These are phyloP conservation scores for Spathaspora arborariae DNA, from an alignment of 805 yeast genomes.

Conservation along the genomic window DNA sequence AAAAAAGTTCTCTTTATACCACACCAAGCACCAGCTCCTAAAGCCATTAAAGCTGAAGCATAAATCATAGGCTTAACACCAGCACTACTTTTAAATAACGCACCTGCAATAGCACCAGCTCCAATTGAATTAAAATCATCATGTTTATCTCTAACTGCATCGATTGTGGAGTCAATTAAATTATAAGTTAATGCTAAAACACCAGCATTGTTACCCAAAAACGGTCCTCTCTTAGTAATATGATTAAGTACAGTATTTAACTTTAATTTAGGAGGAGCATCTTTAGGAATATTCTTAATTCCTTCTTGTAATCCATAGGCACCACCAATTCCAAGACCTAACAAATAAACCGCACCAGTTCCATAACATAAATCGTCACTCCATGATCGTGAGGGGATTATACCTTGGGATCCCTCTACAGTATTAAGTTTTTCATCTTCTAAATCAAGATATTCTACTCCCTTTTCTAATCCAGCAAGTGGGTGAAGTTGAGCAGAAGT, in stretches of 20 bases:
- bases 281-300: constrained; percentile 66
- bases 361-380: constrained; percentile 97
- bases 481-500: constrained; percentile 68
- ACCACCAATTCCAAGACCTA: constrained; percentile 89
- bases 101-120: constrained; percentile 92
- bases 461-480: constrained; percentile 85
- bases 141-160: constrained; percentile 80
- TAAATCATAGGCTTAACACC: constrained; percentile 88
- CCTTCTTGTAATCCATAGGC: constrained; percentile 87
- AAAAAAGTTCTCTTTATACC: constrained; percentile 52
- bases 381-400: constrained; percentile 97
- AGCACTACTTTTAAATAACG: constrained; percentile 78
- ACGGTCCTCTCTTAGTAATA: constrained; percentile 94
- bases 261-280: constrained; percentile 75
- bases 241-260: constrained; percentile 88
- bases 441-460: constrained; percentile 83
- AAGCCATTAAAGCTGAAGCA: constrained; percentile 80
- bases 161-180: constrained; percentile 75
- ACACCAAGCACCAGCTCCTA: constrained; percentile 92
- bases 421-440: constrained; percentile 72
- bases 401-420: constrained; percentile 85
- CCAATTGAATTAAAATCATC: constrained; percentile 79
- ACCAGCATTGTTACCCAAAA: constrained; percentile 92
- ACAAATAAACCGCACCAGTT: constrained; percentile 87
- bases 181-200: constrained; percentile 88